Evolutionary conservation across 257 asterid genomes (phyloP), one percentile per base, ranked within the genome.

Genomic region (Salvia splendens): DNA sequence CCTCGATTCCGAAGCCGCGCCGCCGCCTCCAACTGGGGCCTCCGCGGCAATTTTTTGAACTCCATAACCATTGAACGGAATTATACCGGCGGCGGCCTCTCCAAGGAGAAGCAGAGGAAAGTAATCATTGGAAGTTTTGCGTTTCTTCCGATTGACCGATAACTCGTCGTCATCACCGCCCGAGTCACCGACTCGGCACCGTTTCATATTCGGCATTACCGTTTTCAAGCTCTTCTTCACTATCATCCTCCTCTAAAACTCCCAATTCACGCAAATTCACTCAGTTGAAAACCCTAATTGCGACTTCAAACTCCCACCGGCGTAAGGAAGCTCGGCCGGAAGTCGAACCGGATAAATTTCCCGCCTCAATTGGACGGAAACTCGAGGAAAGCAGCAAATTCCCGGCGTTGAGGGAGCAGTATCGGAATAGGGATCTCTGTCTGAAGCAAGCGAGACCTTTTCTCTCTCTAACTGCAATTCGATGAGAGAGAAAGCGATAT

Each of bases 181-280:
- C 68, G 88, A 82, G 50, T 79, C 95, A 52, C 73, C 77, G 62
- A 53, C 75, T 12, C 99, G 86, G 79, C 92, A 83, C 52, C 99
- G 88, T 79, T 91, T 91, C 83, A 87, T 68, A 78, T 67, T 83
- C 89, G 98, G 96, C 97, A 94, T 88, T 91, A 87, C 99, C 70
- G 92, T 79, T 88, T 94, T 91, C 85, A 89, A 80, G 81, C 83
- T 88, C 81, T 77, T 87, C 90, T 90, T 88, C 12, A 94, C 91
- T 60, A 94, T 94, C 97, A 93, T 92, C 83, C 74, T 75, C 71
- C 54, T 17, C 58, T 4, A 3, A 36, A 51, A 54, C 73, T 55
- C 76, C 67, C 63, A 24, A 24, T 24, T 24, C 24, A 20, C 24
- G 24, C 24, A 20, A 20, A 20, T 20, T 20, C 30, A 24, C 30